Base-by-base conservation (phyloP, 805 yeast species). In the Monosporozyma solicola region DNA sequence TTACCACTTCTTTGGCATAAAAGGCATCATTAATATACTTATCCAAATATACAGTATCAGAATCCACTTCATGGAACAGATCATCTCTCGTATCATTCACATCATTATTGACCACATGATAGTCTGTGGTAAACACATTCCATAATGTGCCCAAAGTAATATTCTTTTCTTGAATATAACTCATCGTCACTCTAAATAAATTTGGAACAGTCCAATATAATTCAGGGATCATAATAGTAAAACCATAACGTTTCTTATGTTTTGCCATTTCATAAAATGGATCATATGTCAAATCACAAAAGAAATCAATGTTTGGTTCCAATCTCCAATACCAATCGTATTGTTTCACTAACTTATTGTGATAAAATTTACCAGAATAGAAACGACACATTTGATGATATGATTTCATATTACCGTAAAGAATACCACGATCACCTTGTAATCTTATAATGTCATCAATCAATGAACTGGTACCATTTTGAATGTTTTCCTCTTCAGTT, bases 361-460 rank as follows among this genome's bases (percentile, higher is more conserved):
- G 80, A 71, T 80, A 88, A 64, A 92, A 92, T 53, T 75, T 74
- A 1, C 96, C 96, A 0, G 95, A 82, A 64, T 87, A 88, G 66
- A 84, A 91, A n/a, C 97, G 77, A 66, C 98, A 92, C 98, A 92
- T 92, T 63, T 86, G 85, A 67, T 92, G 97, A 65, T 92, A 94
- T 5, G 92, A 80, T 50, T 78, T 84, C 74, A 83, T 69, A 54
- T 80, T 83, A 0, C 97, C 98, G 66, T 94, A 91, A 79, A 87
- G 77, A 54, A 92, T 82, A 1, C 82, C 83, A 39, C 89, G 70
- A 68, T 91, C 97, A 32, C 95, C 95, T 67, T 91, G 50, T 48
- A n/a, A 39, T 13, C 15, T 32, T 27, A 37, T 22, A 47, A 25
- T 31, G 3, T 58, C 60, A 8, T 60, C 58, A 0, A 51, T 16